Base-by-base conservation (phyloP, 495 filamentous ascomycete genomes). In the Stereocaulon alpinum region DNA sequence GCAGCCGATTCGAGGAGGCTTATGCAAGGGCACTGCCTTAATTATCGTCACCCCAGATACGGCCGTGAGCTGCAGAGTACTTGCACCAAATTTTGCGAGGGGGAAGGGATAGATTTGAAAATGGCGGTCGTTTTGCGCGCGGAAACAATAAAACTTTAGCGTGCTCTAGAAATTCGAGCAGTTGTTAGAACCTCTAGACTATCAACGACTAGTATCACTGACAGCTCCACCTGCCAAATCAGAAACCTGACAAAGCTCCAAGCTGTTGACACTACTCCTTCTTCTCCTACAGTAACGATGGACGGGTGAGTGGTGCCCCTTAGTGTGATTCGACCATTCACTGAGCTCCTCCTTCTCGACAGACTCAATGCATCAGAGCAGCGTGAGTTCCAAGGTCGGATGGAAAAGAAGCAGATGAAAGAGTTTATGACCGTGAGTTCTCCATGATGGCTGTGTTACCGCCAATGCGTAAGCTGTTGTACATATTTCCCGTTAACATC, bases 331-430 rank as follows among this genome's bases (percentile, higher is more conserved):
- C 27, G 45, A 22, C 41, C 27, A 40, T 40, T 22, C 30, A 59
- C 56, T 50, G 34, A 43, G 34, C 40, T 32, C 24, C 29, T 11
- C 5, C 11, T 51, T 60, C 30, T 43, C 27, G 32, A 17, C 43
- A 73, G 71, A 47, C 89, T 98, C 72, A 91, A 84, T 61, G 71
- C 80, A 65, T 71, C 85, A 58, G 93, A 99, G 76, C 87, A 91
- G 75, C 86, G 87, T 72, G 89, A 97, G 79, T 86, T 99, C 71
- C 83, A 92, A 67, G 67, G 78, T 72, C 88, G 92, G 73, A 88
- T 97, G 81, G 88, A 97, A 77, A 86, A 86, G 74, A 91, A 91
- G 75, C 93, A 99, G 77, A 85, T 97, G 81, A 95, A 95, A 77
- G 92, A 96, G 63, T 96, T 98, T 71, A 95, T 96, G 87, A 87